phyloP scores from a whole-genome alignment of 345 rosid species.

The Punica granatum region DNA sequence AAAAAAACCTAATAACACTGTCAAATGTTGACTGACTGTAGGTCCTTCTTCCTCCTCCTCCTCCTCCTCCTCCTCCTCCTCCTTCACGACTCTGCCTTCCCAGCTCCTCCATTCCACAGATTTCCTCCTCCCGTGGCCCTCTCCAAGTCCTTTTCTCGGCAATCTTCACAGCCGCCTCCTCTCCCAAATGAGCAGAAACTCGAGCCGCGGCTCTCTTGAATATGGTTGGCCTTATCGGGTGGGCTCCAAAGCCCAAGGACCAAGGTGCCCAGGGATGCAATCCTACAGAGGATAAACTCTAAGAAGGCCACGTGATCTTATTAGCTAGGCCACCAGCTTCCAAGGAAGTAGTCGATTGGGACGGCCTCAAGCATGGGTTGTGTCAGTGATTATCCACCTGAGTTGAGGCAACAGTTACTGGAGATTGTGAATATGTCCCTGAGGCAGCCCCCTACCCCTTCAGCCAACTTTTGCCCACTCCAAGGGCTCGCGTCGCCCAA shows the following conservation, averaged over 20 bases:
- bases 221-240: conserved; percentile 82
- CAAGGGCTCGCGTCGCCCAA: conserved; percentile 26
- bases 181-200: conserved; percentile 47
- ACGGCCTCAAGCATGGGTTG: conserved; percentile 94
- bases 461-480: conserved; percentile 71
- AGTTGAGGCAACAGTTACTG: conserved; percentile 69
- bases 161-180: too few species aligned
- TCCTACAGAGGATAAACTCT: conserved; percentile 78
- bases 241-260: conserved; percentile 68
- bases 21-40: too few species aligned
- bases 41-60: too few species aligned
- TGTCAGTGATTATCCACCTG: conserved; percentile 73
- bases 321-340: conserved; percentile 73
- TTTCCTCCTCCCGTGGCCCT: too few species aligned
- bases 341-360: conserved; percentile 82
- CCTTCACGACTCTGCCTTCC: too few species aligned
- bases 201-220: conserved; percentile 65
- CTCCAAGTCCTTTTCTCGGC: too few species aligned
- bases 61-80: too few species aligned
- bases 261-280: conserved; percentile 47
- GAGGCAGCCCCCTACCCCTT: conserved; percentile 20
- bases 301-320: conserved; percentile 65
- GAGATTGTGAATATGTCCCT: conserved; percentile 78
- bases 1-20: too few species aligned
- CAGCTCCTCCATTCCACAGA: too few species aligned